These are phyloP conservation scores for Clitopilus passeckerianus DNA, from an alignment of 768 basidiomycete genomes.

Conservation along the genomic window DNA sequence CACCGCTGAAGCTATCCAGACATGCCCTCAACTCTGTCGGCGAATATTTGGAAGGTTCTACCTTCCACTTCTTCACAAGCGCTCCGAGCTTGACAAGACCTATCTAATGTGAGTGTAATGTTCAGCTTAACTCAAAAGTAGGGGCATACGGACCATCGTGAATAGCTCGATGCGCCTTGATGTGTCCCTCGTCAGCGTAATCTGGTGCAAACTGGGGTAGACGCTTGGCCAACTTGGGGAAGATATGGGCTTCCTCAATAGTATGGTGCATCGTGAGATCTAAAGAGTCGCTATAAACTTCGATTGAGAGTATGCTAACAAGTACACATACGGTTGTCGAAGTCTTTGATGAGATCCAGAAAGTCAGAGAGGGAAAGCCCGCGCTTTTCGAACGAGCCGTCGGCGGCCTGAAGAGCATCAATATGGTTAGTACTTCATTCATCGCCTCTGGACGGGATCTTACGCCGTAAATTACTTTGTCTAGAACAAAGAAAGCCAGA, in stretches of 20 bases:
- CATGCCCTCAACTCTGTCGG: constrained; percentile 44
- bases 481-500: background rate
- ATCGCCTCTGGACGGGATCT: background rate
- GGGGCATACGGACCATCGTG: constrained; percentile 36
- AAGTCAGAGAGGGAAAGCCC: constrained; percentile 39
- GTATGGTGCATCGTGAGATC: constrained; percentile 53
- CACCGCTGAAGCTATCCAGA: constrained; percentile 42
- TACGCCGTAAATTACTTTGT: constrained; percentile 8
- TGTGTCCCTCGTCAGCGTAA: constrained; percentile 34
- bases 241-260: constrained; percentile 48
- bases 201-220: constrained; percentile 43
- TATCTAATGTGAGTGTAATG: constrained; percentile 8
- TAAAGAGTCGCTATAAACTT: constrained; percentile 11
- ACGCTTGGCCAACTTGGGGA: constrained; percentile 42
- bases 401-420: constrained; percentile 21
- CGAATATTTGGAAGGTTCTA: constrained; percentile 40
- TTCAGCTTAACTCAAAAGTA: background rate
- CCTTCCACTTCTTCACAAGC: constrained; percentile 36
- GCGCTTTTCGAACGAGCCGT: constrained; percentile 42
- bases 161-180: constrained; percentile 47
- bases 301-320: background rate
- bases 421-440: too few relatives aligned
- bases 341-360: constrained; percentile 29
- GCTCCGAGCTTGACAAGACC: constrained; percentile 38
- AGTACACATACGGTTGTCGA: constrained; percentile 33